Base-by-base conservation (phyloP, 2,329 filamentous ascomycete genomes). In the Calycina herbarum region DNA sequence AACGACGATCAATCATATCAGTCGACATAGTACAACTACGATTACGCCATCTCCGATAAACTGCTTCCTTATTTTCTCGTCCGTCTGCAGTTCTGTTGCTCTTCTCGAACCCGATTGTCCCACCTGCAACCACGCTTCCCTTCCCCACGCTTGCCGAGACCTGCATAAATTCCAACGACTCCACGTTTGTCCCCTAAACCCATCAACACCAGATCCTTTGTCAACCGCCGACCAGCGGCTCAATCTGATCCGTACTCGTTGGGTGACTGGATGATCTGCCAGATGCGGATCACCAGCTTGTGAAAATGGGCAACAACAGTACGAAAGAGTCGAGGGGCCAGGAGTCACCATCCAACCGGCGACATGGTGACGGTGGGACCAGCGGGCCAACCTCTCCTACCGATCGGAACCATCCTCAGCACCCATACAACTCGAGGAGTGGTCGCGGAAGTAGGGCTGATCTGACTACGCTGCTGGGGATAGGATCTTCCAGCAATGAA, bases 271-370 rank as follows among this genome's bases (percentile, higher is more conserved):
- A 65, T 74, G 71, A 74, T 70, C 62, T 63, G 64, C 54, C 45
- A 65, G 54, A 56, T 66, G 70, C 70, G 69, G 64, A 73, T 72
- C 65, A 65, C 62, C 67, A 66, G 61, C 54, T 67, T 66, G 68
- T 64, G 67, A 74, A 62, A n/a, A 76, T 76, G 74, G 74, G 74
- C 58, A 75, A 75, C 63, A 75, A 69, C 62, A 72, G 64, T 57
- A 72, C 72, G 15, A 71, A 66, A 63, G 72, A 74, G 67, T 66
- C 73, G 67, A 70, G 73, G 70, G 71, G 70, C 61, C 68, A 67
- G 13, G 73, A 75, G 8, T 70, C 72, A 48, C 56, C 64, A 48
- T 63, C 58, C 61, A 54, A 45, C 20, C 61, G 64, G 45, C 65
- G 68, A 67, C 67, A 64, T 63, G 64, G 64, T 42, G 68, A 72